These are phyloP conservation scores for Pisolithus thermaeus DNA, from an alignment of 1,284 basidiomycete species.

Conservation along the genomic window DNA sequence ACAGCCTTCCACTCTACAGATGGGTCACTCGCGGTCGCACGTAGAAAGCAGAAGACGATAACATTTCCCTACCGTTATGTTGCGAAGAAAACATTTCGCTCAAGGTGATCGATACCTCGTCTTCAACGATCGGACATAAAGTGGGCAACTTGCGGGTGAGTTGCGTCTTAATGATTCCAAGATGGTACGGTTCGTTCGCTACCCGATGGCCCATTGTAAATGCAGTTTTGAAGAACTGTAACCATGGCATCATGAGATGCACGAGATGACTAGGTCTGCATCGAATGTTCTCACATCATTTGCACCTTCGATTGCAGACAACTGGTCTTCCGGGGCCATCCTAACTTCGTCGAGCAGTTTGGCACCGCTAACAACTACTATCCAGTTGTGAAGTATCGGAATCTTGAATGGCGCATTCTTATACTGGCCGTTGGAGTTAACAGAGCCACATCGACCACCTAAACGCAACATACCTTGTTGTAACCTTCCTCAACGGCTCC, in stretches of 20 bases:
- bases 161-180: conserved; percentile 13
- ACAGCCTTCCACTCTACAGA: conserved; percentile 1
- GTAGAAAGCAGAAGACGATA: no score
- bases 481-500: conserved; percentile 19
- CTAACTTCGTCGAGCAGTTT: conserved; percentile 37
- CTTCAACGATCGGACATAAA: conserved; percentile 13
- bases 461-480: conserved; percentile 11
- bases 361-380: conserved; percentile 32
- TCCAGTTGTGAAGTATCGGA: conserved; percentile 33
- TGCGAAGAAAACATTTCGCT: background rate
- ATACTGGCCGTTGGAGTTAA: conserved; percentile 22
- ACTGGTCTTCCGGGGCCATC: conserved; percentile 31
- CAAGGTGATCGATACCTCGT: conserved; percentile 19
- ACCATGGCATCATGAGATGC: background rate
- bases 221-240: conserved; percentile 1
- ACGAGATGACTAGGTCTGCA: no score
- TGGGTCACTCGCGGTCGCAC: background rate
- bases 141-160: conserved; percentile 14
- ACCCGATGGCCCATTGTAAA: conserved; percentile 3
- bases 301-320: conserved; percentile 32
- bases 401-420: conserved; percentile 36
- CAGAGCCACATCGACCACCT: background rate
- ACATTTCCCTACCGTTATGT: background rate
- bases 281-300: conserved; percentile 29
- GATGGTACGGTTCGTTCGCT: conserved; percentile 11